A percentile compares a stretch with the other conserved stretches of the same genome.
phyloP scores from a whole-genome alignment of 371 early-diverging fungal species.

The Mucor saturninus region DNA sequence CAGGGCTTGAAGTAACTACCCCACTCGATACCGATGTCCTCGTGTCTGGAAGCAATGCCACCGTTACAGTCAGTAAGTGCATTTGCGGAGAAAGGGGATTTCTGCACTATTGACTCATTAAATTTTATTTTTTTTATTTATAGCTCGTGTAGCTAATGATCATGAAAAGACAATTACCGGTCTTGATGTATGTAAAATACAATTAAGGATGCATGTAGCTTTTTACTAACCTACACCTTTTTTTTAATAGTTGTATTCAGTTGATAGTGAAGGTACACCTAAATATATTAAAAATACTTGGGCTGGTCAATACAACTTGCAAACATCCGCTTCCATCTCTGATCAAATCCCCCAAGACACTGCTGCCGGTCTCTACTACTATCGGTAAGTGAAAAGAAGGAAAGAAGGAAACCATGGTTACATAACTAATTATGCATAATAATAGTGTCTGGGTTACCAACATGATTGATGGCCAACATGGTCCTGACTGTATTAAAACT shows the following conservation, averaged over 20 bases:
- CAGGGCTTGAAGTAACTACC: slow-evolving; percentile 30
- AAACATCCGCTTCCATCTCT: slow-evolving; percentile 33
- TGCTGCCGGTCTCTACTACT: slow-evolving; percentile 34
- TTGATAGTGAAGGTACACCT: slow-evolving; percentile 20
- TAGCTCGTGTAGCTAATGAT: slow-evolving; percentile 32
- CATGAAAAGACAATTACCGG: slow-evolving; percentile 37
- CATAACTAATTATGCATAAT: not conserved
- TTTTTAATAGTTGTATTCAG: slow-evolving; percentile 40
- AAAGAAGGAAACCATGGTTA: not conserved
- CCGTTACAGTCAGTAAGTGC: slow-evolving; percentile 41
- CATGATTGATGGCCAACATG: slow-evolving; percentile 34
- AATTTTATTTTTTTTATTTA: slow-evolving; percentile 5
- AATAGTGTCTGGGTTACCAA: slow-evolving; percentile 43
- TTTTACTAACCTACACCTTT: not conserved
- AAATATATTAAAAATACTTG: slow-evolving; percentile 35
- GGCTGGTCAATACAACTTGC: slow-evolving; percentile 29
- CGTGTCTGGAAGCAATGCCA: slow-evolving; percentile 29
- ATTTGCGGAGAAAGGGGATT: not conserved
- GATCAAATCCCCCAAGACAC: slow-evolving; percentile 33
- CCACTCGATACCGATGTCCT: slow-evolving; percentile 20
- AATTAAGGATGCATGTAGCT: not conserved
- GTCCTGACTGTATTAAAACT: slow-evolving; percentile 44
- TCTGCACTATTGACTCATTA: not conserved
- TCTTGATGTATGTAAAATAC: slow-evolving; percentile 29
- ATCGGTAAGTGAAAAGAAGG: slow-evolving; percentile 22